A percentile compares a stretch with the other conserved stretches of the same genome.
phyloP scores from a whole-genome alignment of 495 filamentous ascomycete genomes.

The Aspergillus saccharolyticus region DNA sequence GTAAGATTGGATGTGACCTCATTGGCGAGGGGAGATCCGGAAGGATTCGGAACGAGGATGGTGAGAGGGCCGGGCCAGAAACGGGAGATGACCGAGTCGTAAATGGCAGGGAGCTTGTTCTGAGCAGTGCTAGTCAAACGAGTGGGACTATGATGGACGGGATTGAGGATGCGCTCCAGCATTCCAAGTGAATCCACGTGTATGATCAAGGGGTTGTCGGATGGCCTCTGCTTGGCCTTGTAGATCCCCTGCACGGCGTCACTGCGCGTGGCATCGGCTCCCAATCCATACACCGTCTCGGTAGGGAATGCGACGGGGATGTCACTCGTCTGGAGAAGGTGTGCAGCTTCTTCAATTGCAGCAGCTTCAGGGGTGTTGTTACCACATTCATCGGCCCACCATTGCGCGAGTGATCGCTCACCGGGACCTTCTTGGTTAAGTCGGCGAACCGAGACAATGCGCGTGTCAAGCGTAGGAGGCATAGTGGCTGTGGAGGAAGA shows the following conservation, averaged over 20 bases:
- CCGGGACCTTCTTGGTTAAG: constrained; percentile 37
- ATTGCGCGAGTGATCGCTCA: constrained; percentile 37
- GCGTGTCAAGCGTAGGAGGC: constrained; percentile 24
- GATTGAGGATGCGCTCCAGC: constrained; percentile 59
- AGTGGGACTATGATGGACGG: constrained; percentile 17
- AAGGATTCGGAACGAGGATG: constrained; percentile 77
- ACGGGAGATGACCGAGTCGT: constrained; percentile 67
- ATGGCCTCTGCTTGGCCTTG: constrained; percentile 78
- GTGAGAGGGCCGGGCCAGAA: constrained; percentile 98
- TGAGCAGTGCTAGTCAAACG: constrained; percentile 21
- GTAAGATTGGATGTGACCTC: constrained; percentile 80
- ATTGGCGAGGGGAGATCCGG: constrained; percentile 63
- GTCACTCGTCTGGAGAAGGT: constrained; percentile 55
- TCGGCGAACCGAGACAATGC: constrained; percentile 40
- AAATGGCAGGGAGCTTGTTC: constrained; percentile 69
- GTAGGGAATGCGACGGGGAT: constrained; percentile 92
- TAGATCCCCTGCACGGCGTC: constrained; percentile 89
- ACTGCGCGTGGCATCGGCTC: constrained; percentile 84
- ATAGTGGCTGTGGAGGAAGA: constrained; percentile 21
- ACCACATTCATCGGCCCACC: constrained; percentile 41
- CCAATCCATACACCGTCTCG: constrained; percentile 95
- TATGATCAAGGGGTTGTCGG: constrained; percentile 92
- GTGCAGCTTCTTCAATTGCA: constrained; percentile 50
- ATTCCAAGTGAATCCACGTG: constrained; percentile 81
- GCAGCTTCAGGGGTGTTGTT: constrained; percentile 33